Percentiles rank a stretch among this genome's conserved stretches.
phyloP scores from a whole-genome alignment of 768 basidiomycete species.

The Lactifluus pinguis region DNA sequence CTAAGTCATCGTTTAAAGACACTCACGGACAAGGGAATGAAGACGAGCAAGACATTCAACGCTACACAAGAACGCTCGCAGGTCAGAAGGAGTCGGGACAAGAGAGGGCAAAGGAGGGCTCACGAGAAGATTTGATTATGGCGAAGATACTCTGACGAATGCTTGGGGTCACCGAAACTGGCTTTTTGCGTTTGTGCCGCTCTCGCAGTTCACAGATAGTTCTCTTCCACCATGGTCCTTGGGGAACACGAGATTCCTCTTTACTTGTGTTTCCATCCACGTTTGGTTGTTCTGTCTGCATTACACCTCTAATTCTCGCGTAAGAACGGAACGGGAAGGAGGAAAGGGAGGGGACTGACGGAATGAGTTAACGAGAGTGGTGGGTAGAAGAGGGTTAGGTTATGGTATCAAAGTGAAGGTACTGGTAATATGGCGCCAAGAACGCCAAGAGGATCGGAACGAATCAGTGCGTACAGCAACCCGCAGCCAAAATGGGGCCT shows the following conservation, averaged over 20 bases:
- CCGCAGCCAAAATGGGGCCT: too few relatives aligned
- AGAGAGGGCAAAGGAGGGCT: slow-evolving; percentile 16
- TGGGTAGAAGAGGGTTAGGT: background rate
- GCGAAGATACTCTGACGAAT: slow-evolving; percentile 40
- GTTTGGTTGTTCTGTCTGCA: background rate
- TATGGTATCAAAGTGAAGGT: background rate
- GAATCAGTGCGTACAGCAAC: too few relatives aligned
- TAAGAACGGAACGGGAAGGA: too few relatives aligned
- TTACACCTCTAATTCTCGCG: too few relatives aligned
- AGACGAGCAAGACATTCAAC: slow-evolving; percentile 62
- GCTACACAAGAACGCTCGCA: slow-evolving; percentile 30
- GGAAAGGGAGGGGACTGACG: background rate
- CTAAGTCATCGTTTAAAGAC: background rate
- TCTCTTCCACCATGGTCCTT: background rate
- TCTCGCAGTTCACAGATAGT: background rate
- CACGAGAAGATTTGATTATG: slow-evolving; percentile 52
- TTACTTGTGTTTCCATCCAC: background rate
- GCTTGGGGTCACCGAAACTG: slow-evolving; percentile 38
- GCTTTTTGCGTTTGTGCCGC: slow-evolving; percentile 16
- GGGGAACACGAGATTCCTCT: too few relatives aligned
- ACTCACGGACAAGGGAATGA: slow-evolving; percentile 61
- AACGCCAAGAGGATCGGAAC: background rate
- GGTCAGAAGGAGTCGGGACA: background rate
- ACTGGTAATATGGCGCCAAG: background rate
- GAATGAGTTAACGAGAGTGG: background rate